Base-by-base conservation (phyloP, 371 early-diverging fungal species). In the Mucor plumbeus region DNA sequence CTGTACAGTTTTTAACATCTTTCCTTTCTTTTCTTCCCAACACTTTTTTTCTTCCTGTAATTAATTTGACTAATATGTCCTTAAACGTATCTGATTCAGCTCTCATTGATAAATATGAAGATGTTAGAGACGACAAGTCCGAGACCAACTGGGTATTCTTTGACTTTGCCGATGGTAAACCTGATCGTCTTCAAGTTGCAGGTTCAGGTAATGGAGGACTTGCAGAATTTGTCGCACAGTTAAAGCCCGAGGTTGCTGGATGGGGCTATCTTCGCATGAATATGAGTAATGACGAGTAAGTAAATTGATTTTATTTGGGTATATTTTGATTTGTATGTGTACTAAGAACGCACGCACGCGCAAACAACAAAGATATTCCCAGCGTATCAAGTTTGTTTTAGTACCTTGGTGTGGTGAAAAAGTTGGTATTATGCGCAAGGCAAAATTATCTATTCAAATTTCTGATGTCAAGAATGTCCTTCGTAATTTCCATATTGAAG, bases 401-500 rank as follows among this genome's bases (percentile, higher is more conserved):
- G 76, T 94, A 1, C 85, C 87, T 33, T 94, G 93, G 91, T 92
- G 93, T 71, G 96, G 95, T 34, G 74, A 85, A n/a, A 71, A 85
- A 3, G 92, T 94, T n/a, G 90, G 90, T 69, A 79, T 93, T 61
- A 94, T 95, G 95, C 87, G 94, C 38, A 91, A 90, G 68, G 96
- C 94, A 31, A 94, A 92, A 76, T 77, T 96, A 33, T 85, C 91
- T 53, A 82, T 85, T 44, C 95, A 95, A 75, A 91, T 92, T 67
- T 75, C 90, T 11, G 91, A 91, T 54, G 93, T 95, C 57, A 94
- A 92, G 87, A 80, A 77, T 33, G 82, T 92, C 33, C 53, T 94
- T 44, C 84, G 87, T 63, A 81, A 69, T 63, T 92, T 84, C 65
- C 90, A 93, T 17, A 88, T 93, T 56, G 94, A 95, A 75, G 73